Evolutionary conservation across 129 eudicot genomes (phyloP), one percentile per base, ranked within the genome.

Genomic region (Scalesia atractyloides): DNA sequence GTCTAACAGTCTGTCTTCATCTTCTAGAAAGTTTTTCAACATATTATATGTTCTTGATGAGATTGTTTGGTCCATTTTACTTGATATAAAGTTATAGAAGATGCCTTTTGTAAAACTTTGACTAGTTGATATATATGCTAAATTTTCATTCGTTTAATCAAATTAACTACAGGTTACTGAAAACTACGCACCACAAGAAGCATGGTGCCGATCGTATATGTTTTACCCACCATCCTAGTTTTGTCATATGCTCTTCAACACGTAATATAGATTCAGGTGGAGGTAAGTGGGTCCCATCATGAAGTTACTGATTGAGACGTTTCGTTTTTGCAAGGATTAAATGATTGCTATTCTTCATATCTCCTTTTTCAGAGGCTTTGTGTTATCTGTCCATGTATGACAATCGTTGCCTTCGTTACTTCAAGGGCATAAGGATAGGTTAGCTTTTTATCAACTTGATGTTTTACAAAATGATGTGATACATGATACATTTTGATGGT

Each of bases 131-230:
- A 5, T 26, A 22, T 17, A 22, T 63, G 9, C 60, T 41, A 58
- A 65, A 48, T 66, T 57, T 66, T 44, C 64, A 36, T 57, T 34
- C 15, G 37, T 75, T 9, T 72, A 37, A 51, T 56, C 47, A 65
- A n/a, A n/a, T 73, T 19, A 16, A 67, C 51, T 78, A 60, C 85
- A 94, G 98, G 83, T 80, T 94, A 82, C 79, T 94, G 81, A 94
- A 94, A 70, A 90, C 98, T 0, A 94, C 98, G 39, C 86, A 84
- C 71, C 98, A 94, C 47, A 90, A 88, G 86, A 90, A 84, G 68
- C 97, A 94, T 65, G 98, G 98, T 57, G 97, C 98, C 66, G 98
- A 94, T 79, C 84, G 90, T 73, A 83, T 94, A 83, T 94, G 97
- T 77, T 94, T 94, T 75, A 86, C 96, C 61, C 98, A 94, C 78